These are phyloP conservation scores for Calonectria pauciramosa DNA, from an alignment of 2,329 filamentous ascomycete genomes.

Conservation along the genomic window DNA sequence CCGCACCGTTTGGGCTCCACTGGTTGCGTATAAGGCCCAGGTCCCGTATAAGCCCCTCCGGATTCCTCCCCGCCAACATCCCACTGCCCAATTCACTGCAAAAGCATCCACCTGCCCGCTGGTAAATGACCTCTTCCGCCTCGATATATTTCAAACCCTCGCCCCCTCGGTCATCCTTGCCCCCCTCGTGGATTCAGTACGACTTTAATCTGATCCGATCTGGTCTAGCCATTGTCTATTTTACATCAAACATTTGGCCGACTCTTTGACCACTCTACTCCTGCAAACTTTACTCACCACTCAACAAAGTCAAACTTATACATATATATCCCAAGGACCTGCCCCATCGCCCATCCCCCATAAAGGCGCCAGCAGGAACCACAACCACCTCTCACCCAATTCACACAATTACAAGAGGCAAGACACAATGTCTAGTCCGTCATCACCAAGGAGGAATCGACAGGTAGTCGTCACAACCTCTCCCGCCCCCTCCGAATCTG, in stretches of 20 bases:
- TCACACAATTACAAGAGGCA: slow-evolving; percentile 20
- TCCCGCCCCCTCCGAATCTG: slow-evolving; percentile 42
- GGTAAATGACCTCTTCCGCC: slow-evolving; percentile 22
- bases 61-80: slow-evolving; percentile 39
- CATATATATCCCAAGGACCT: background rate
- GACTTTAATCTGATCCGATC: slow-evolving; percentile 31
- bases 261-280: slow-evolving; percentile 15
- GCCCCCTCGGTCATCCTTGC: slow-evolving; percentile 27
- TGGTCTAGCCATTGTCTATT: slow-evolving; percentile 4
- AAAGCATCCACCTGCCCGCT: slow-evolving; percentile 35
- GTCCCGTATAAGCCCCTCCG: slow-evolving; percentile 42
- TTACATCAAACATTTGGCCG: slow-evolving; percentile 22
- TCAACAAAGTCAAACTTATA: slow-evolving; percentile 2
- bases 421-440: slow-evolving; percentile 36
- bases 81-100: slow-evolving; percentile 38
- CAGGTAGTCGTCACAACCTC: slow-evolving; percentile 44
- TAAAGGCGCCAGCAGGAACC: slow-evolving; percentile 12
- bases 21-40: slow-evolving; percentile 45
- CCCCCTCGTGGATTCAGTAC: slow-evolving; percentile 24
- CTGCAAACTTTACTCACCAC: slow-evolving; percentile 17
- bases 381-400: slow-evolving; percentile 8
- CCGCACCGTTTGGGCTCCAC: slow-evolving; percentile 39
- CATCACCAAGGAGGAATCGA: slow-evolving; percentile 42
- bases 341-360: slow-evolving; percentile 18
- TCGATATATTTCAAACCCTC: slow-evolving; percentile 42